phyloP scores from a whole-genome alignment of 441 rosid genomes.

The Pelargonium fulgidum region DNA sequence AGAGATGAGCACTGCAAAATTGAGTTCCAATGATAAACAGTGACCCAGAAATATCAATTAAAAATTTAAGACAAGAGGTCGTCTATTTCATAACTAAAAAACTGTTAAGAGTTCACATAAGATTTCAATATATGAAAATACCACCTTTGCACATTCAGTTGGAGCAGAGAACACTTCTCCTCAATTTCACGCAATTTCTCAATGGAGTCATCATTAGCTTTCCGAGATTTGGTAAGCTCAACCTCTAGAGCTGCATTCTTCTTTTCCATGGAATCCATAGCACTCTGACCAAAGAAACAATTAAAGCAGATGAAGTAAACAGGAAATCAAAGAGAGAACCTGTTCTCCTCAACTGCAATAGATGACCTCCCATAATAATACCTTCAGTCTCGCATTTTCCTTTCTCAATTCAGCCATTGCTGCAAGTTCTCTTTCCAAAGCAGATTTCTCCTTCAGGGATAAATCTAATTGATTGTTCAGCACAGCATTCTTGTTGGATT shows the following conservation, averaged over 20 bases:
- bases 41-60: background rate
- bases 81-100: background rate
- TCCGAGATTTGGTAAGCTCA: constrained; percentile 60
- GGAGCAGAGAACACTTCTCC: constrained; percentile 61
- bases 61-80: background rate
- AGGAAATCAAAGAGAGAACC: constrained; percentile 8
- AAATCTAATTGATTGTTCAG: constrained; percentile 76
- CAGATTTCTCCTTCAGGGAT: constrained; percentile 64
- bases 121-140: constrained; percentile 1
- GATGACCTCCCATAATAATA: constrained; percentile 11
- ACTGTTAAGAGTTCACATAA: background rate
- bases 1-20: background rate
- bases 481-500: constrained; percentile 82
- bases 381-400: constrained; percentile 71
- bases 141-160: constrained; percentile 66
- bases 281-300: constrained; percentile 36
- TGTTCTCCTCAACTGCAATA: background rate
- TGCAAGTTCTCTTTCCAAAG: constrained; percentile 61
- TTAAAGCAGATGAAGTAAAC: background rate
- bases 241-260: constrained; percentile 63
- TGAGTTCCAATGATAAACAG: background rate
- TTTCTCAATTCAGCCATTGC: constrained; percentile 59
- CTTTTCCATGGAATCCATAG: constrained; percentile 56
- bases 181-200: constrained; percentile 65
- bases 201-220: constrained; percentile 38